Evolutionary conservation across 2,329 filamentous ascomycete genomes (phyloP), one percentile per base, ranked within the genome.

Genomic region (Dryadomyces quercivorus): DNA sequence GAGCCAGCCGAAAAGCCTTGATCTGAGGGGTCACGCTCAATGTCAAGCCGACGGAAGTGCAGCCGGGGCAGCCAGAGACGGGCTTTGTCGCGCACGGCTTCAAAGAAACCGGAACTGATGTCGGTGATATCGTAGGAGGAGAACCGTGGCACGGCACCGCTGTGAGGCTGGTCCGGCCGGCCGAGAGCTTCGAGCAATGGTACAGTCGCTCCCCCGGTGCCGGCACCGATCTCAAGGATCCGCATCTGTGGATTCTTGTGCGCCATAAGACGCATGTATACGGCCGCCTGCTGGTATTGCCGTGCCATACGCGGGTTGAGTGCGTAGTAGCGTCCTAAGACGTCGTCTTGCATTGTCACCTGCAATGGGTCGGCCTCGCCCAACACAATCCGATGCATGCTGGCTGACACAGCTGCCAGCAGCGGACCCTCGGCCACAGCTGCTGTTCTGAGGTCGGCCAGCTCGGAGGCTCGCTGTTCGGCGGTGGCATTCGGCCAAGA

Each of bases 91-190:
- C 61, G 58, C 1, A 67, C 68, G 1, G 62, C 57, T 21, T 69
- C 66, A 46, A 75, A 72, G 61, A 70, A 70, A 16, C 64, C 66
- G 3, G 63, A 54, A 2, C 66, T 67, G 20, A 71, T 67, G 55
- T 75, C 72, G 0, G 73, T 75, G 59, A 65, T 75, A 4, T 67
- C 69, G 57, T 74, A 76, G 12, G 50, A 46, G 2, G 36, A 16
- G 20, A 60, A 53, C n/a, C 55, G 54, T 4, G 56, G 34, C 15
- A 49, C 51, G 2, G 47, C 53, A 46, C 52, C 52, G 26, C 15
- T 18, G 53, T 8, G 40, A 44, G 3, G 58, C 44, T 18, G 18
- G 46, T 36, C 46, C 18, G 38, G 36, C 22, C 45, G 20, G 1
- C 56, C 58, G 12, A 60, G 57, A 2, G 55, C 44, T 2, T 55